phyloP scores from a whole-genome alignment of 495 filamentous ascomycete genomes.

The Sphaerosporella brunnea region DNA sequence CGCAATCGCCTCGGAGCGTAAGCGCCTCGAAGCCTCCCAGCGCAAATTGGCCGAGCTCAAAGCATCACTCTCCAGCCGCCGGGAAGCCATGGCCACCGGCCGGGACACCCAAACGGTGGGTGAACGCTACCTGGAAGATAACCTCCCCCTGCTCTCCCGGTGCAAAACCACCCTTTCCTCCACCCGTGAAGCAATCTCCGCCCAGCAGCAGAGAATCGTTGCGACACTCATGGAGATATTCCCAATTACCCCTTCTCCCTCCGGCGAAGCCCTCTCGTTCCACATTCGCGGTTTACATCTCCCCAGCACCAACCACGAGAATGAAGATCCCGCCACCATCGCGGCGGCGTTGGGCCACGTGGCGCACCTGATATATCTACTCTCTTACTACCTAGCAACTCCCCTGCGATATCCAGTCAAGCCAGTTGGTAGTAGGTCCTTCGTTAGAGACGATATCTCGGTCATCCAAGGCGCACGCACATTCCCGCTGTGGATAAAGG shows the following conservation, averaged over 20 bases:
- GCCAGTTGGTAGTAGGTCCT: conserved; percentile 51
- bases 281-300: conserved; percentile 59
- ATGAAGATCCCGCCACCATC: conserved; percentile 43
- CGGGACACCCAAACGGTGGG: conserved; percentile 40
- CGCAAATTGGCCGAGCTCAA: conserved; percentile 44
- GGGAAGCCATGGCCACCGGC: conserved; percentile 47
- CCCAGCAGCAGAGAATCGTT: conserved; percentile 70
- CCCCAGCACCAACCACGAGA: conserved; percentile 41
- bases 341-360: conserved; percentile 72
- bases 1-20: conserved; percentile 41
- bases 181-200: conserved; percentile 46
- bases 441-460: conserved; percentile 59
- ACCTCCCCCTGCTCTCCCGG: conserved; percentile 30
- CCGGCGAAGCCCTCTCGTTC: conserved; percentile 61
- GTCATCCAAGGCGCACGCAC: conserved; percentile 32
- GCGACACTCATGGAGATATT: conserved; percentile 66
- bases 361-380: conserved; percentile 52
- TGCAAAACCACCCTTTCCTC: conserved; percentile 46
- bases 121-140: conserved; percentile 34
- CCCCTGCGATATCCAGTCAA: conserved; percentile 66
- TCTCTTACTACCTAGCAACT: conserved; percentile 67
- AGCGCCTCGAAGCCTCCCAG: conserved; percentile 38
- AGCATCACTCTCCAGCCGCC: conserved; percentile 45
- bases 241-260: conserved; percentile 43
- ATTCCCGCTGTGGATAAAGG: conserved; percentile 65